Evolutionary conservation across 2,329 filamentous ascomycete genomes (phyloP).

Genomic region (Aspergillus intermedius): DNA sequence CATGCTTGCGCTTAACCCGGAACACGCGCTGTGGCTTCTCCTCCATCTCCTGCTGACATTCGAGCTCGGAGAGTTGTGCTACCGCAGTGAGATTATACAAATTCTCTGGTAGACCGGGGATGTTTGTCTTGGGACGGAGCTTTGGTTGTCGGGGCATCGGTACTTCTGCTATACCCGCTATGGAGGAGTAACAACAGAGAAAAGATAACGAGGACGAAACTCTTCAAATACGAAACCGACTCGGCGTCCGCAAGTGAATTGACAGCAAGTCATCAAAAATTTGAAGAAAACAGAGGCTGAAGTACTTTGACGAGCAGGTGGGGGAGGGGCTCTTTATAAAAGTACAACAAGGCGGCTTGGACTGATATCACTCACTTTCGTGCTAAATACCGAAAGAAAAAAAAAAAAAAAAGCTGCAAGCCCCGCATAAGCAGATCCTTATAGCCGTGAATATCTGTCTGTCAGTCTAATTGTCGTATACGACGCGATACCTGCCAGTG

Average conservation of each 20-base stretch:
- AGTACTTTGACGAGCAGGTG: constrained; percentile 10
- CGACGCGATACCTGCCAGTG: constrained; percentile 1
- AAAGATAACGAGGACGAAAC: background rate
- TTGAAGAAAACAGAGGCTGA: constrained; percentile 9
- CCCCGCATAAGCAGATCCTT: constrained; percentile 18
- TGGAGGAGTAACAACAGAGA: background rate
- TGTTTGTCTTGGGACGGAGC: constrained; percentile 32
- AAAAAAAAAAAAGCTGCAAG: constrained; percentile 8
- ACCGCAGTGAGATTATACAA: constrained; percentile 28
- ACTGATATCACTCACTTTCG: constrained; percentile 20
- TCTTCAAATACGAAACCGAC: background rate
- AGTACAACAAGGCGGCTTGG: constrained; percentile 12
- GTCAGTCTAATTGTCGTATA: no score
- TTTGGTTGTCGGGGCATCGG: constrained; percentile 39
- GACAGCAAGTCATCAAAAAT: constrained; percentile 6
- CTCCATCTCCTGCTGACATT: constrained; percentile 24
- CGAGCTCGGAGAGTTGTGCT: constrained; percentile 25
- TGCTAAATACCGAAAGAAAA: no score
- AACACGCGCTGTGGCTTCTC: constrained; percentile 35
- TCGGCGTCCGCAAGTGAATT: background rate
- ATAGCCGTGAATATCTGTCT: no score
- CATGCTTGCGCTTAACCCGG: constrained; percentile 40
- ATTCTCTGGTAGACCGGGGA: constrained; percentile 29
- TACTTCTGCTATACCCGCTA: background rate
- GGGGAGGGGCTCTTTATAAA: constrained; percentile 7